Base-by-base conservation (phyloP, 768 basidiomycete species). In the Kondoa malvinella region DNA sequence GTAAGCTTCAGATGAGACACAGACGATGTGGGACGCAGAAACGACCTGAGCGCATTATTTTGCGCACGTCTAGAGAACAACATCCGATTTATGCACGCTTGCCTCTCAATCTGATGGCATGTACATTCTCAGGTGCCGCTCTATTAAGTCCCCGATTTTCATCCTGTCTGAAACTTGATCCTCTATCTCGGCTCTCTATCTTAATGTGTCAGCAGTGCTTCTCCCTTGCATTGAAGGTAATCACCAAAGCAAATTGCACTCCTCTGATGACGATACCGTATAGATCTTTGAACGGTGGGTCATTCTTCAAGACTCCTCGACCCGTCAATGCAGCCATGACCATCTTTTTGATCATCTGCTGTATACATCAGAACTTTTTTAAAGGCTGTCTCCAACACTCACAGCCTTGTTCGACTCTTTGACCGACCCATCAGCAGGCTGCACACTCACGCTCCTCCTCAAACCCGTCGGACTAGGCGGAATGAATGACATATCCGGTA, bases 221-320 rank as follows among this genome's bases (percentile, higher is more conserved):
- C 58, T 12, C 4, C 14, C 27, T 25, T 31, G 58, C 12, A 14
- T 4, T 59, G 58, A 14, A 59, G 57, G n/a, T 8, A 32, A 16
- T 17, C 30, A 63, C 61, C 26, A 63, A 32, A 63, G 61, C 61
- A n/a, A 63, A 63, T n/a, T 63, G 61, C 29, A 63, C 61, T 17
- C 61, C 61, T 33, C 61, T 27, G 15, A 3, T 31, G 14, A 33
- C 21, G 29, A 30, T 32, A 33, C 61, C 31, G 61, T 26, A 63
- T 8, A 63, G 30, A 16, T 63, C 61, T 33, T 63, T 63, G 61
- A 26, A 63, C 4, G 27, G 29, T 8, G 3, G 3, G 8, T 63
- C 26, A 16, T 31, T 16, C 61, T 63, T 63, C n/a, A 33, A 32
- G 15, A 63, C 15, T 27, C 33, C 30, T 27, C 61, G 12, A 16